Percentiles rank a stretch among this genome's conserved stretches.
phyloP scores from a whole-genome alignment of 768 basidiomycete genomes.

The Termitomyces sp. region DNA sequence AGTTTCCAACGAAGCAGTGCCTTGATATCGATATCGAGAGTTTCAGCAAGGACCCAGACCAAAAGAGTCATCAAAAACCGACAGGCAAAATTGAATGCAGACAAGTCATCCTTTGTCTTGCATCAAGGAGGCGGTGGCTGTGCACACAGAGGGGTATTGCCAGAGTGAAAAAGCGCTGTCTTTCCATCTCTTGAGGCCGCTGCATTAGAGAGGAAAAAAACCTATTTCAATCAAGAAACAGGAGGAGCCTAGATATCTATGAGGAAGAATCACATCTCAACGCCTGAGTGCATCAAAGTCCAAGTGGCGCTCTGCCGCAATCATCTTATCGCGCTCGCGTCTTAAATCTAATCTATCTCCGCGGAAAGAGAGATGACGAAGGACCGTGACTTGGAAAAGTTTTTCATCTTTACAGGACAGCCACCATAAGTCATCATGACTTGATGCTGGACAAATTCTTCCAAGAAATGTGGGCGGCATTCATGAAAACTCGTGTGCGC shows the following conservation, averaged over 20 bases:
- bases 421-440: background rate
- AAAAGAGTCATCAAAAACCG: no score
- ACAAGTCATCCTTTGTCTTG: background rate
- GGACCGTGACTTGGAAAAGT: background rate
- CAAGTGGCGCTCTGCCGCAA: background rate
- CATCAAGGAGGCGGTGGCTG: background rate
- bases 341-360: slow-evolving; percentile 4
- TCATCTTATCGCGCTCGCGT: background rate
- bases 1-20: no score
- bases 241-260: background rate
- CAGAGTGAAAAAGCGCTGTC: background rate
- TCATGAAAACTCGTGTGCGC: background rate
- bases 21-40: no score
- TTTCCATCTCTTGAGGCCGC: background rate
- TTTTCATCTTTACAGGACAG: background rate
- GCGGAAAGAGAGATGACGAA: background rate
- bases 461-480: background rate
- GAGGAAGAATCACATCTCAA: background rate
- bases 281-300: background rate
- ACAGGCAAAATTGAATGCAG: background rate
- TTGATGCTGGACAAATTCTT: background rate
- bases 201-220: background rate
- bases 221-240: background rate
- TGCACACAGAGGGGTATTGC: fast-evolving
- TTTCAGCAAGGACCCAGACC: no score